Evolutionary conservation across 192 early-diverging fungal species (phyloP).

Genomic region (Podila horticola): DNA sequence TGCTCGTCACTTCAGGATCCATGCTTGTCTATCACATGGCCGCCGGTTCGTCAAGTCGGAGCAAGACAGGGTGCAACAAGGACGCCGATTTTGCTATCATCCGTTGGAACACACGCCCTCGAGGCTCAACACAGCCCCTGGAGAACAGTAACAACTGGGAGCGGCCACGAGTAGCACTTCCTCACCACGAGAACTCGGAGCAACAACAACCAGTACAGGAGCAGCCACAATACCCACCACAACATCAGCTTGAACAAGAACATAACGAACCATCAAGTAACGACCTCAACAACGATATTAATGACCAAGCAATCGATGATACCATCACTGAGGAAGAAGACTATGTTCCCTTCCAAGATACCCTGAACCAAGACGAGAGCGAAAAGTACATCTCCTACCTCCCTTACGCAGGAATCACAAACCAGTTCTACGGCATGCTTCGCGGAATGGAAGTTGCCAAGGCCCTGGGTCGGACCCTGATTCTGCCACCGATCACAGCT

Average conservation of each 20-base stretch:
- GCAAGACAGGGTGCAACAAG: conserved; percentile 18
- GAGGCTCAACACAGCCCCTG: no score
- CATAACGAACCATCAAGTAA: not conserved
- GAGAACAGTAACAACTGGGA: not conserved
- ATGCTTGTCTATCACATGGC: conserved; percentile 44
- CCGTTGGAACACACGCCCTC: conserved; percentile 24
- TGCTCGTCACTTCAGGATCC: conserved; percentile 31
- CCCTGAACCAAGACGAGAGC: conserved; percentile 16
- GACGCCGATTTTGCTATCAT: conserved; percentile 45
- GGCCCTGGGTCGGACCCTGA: conserved; percentile 33
- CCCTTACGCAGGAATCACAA: conserved; percentile 51
- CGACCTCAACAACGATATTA: conserved; percentile 2
- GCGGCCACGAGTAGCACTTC: not conserved
- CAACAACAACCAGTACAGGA: conserved; percentile 5
- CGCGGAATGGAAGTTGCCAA: conserved; percentile 49
- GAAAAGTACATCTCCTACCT: conserved; percentile 37
- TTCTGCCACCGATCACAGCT: conserved; percentile 47
- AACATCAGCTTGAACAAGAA: not conserved
- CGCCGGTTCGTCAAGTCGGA: conserved; percentile 6
- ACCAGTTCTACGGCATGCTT: conserved; percentile 51
- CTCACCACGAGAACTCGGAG: not conserved
- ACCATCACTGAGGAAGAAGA: conserved; percentile 19
- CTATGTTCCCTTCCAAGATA: conserved; percentile 27
- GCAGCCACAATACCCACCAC: not conserved
- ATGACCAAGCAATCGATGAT: conserved; percentile 4